Base-by-base conservation (phyloP, 495 filamentous ascomycete species). In the Physcia stellaris region DNA sequence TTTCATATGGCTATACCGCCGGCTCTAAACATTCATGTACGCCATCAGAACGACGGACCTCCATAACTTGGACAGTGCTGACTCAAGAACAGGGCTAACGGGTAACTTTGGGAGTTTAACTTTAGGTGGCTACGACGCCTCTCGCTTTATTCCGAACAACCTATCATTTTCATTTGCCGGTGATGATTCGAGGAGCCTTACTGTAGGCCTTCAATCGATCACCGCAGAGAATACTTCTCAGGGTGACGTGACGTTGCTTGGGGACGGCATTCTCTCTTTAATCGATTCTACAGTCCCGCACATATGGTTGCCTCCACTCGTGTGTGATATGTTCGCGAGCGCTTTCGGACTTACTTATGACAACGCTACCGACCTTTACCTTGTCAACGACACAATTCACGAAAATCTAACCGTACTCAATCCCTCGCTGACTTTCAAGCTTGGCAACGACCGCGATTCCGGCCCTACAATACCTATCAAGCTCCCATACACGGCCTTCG, bases 51-150 rank as follows among this genome's bases (percentile, higher is more conserved):
- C 17, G 67, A 64, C 32, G 51, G 74, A 7, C 18, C 3, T 31
- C 13, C 9, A 12, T 16, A 26, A 5, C 22, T 15, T 12, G 12
- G 28, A 33, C 6, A 9, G 13, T 26, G 2, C 46, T 67, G 15
- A 62, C 56, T 26, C 54, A 56, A 30, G 35, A 21, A 37, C 36
- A 27, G 60, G 65, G 2, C 60, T 67, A n/a, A 64, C 64, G 33
- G 52, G 59, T 28, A 64, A 69, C 4, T 61, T 66, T 24, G 64
- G 58, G n/a, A 67, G 66, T 36, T 53, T 77, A n/a, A 73, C 71
- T 9, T 61, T 77, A 29, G 71, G 70, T 11, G 72, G 72, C 6
- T 77, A 73, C 47, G 71, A 77, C 43, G 46, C 57, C 6, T 64
- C 69, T 3, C 53, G 66, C 23, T 73, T 71, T 43, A 48, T 54